Evolutionary conservation across 2,329 filamentous ascomycete species (phyloP).

Genomic region (Fusarium papillatum): DNA sequence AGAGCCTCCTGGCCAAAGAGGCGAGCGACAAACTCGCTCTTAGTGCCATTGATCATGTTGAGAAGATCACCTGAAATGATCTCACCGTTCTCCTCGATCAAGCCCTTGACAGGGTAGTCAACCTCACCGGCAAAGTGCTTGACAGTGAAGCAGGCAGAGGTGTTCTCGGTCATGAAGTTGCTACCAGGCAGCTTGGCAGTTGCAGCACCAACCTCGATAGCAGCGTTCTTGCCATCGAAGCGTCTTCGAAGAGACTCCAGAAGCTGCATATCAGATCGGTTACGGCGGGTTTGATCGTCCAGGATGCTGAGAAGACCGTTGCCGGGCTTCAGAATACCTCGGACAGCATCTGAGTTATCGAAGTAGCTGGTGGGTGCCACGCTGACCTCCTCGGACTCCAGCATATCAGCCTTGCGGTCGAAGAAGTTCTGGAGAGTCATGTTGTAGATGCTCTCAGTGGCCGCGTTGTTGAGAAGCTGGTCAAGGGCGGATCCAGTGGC

Average conservation of each 20-base stretch:
- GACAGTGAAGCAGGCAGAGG: constrained; percentile 86
- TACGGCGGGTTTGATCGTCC: constrained; percentile 93
- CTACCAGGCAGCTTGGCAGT: constrained; percentile 86
- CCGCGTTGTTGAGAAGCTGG: constrained; percentile 94
- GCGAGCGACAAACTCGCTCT: constrained; percentile 88
- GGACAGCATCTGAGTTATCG: constrained; percentile 95
- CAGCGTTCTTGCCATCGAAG: constrained; percentile 94
- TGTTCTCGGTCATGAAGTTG: constrained; percentile 90
- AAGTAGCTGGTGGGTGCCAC: constrained; percentile 97
- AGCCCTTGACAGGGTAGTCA: constrained; percentile 88
- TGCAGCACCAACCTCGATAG: constrained; percentile 83
- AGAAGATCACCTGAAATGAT: constrained; percentile 96
- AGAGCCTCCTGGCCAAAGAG: constrained; percentile 97
- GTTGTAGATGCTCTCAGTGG: constrained; percentile 92
- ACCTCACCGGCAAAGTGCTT: constrained; percentile 98
- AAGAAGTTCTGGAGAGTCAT: constrained; percentile 97
- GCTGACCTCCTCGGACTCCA: constrained; percentile 93
- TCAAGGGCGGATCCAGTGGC: constrained; percentile 90
- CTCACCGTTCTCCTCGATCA: constrained; percentile 96
- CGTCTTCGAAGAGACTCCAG: constrained; percentile 92
- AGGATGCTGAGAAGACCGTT: constrained; percentile 95
- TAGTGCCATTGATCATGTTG: constrained; percentile 90
- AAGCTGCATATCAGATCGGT: constrained; percentile 90
- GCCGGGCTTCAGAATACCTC: constrained; percentile 89
- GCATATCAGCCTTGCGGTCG: constrained; percentile 90